Conservation (phyloP, 768 basidiomycete genomes). For the Mycena venus region DNA sequence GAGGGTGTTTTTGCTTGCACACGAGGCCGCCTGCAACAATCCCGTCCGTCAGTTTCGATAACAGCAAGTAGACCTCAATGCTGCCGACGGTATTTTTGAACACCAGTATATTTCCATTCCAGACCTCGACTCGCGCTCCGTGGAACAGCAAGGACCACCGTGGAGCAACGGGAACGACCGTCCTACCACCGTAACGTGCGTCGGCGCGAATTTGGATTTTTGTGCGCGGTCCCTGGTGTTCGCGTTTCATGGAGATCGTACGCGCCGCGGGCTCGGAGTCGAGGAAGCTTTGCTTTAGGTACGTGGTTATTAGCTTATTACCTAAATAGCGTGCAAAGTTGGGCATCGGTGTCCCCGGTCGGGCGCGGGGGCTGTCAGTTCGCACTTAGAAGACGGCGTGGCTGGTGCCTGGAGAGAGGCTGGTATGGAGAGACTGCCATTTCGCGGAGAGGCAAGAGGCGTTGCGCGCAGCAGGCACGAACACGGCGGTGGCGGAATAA, state of each 20-base stretch:
- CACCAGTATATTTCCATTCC: not conserved
- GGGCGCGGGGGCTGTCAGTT: constrained; percentile 7
- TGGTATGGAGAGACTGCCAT: not conserved
- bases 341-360: constrained; percentile 13
- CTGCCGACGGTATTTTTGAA: not conserved
- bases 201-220: not conserved
- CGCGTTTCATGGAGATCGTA: constrained; percentile 20
- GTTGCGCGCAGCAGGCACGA: not conserved
- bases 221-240: not conserved
- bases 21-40: not conserved
- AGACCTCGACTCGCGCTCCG: not conserved
- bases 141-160: constrained; percentile 1
- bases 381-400: constrained; percentile 14
- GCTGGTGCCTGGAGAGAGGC: constrained; percentile 1
- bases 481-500: not conserved
- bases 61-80: not conserved
- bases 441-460: not conserved
- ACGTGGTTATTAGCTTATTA: constrained; percentile 27
- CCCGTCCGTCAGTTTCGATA: not conserved
- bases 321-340: constrained; percentile 24
- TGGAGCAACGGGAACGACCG: not conserved
- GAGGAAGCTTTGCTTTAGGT: constrained; percentile 5
- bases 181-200: not conserved
- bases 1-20: not conserved
- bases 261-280: constrained; percentile 17